Conservation (phyloP, 106 monocot genomes). For the Acorus calamus region DNA sequence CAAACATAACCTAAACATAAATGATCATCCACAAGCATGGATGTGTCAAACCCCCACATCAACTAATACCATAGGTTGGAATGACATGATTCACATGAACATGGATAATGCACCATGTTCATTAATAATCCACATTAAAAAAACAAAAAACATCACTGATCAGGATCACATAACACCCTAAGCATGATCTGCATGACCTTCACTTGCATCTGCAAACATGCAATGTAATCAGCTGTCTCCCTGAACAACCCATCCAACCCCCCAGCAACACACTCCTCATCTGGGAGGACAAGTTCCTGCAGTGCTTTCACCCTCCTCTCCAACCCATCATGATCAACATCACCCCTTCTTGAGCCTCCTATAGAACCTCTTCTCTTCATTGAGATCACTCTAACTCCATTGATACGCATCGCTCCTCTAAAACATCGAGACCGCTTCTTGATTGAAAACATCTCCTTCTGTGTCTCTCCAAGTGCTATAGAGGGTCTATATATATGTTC, state of each 20-base stretch:
- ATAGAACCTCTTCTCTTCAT: neutral
- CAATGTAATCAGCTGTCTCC: conserved; percentile 18
- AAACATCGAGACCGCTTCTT: neutral
- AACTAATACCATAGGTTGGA: too few relatives aligned
- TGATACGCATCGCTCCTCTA: too few relatives aligned
- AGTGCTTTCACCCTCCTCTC: conserved; percentile 8
- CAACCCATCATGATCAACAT: neutral
- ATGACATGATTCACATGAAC: too few relatives aligned
- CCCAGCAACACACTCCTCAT: neutral
- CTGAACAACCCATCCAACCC: conserved; percentile 10
- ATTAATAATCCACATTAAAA: too few relatives aligned
- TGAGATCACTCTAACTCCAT: neutral
- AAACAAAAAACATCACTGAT: neutral
- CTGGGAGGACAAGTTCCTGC: conserved; percentile 4
- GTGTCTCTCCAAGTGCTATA: neutral
- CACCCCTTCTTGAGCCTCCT: neutral
- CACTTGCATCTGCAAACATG: conserved; percentile 12
- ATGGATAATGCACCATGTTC: too few relatives aligned
- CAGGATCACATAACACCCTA: neutral
- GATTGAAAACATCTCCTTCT: neutral
- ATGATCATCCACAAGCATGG: too few relatives aligned
- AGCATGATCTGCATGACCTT: conserved; percentile 12
- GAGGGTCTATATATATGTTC: neutral
- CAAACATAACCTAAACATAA: too few relatives aligned
- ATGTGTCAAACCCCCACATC: too few relatives aligned